A percentile compares a stretch with the other conserved stretches of the same genome.
Conservation (phyloP, 2,329 filamentous ascomycete species). For the Xylaria sp. region DNA sequence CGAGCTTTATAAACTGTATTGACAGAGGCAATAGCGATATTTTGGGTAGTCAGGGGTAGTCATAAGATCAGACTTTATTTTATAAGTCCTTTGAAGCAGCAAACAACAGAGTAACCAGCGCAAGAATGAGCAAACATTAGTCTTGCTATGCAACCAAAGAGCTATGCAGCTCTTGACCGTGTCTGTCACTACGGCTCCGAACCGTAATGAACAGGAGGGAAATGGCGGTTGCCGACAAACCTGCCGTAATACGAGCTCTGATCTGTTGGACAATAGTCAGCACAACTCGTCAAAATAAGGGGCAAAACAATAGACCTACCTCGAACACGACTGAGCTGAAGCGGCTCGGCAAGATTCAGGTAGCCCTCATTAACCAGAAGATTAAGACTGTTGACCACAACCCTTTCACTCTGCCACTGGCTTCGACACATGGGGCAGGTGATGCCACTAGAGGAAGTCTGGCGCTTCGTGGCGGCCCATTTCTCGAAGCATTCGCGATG, state of each 20-base stretch:
- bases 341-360: slow-evolving; percentile 48
- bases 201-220: not conserved
- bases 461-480: slow-evolving; percentile 47
- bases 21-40: no score
- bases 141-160: no score
- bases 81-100: no score
- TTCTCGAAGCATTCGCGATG: slow-evolving; percentile 50
- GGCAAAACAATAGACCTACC: slow-evolving; percentile 34
- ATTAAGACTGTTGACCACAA: slow-evolving; percentile 35
- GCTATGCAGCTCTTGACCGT: no score
- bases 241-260: not conserved
- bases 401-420: slow-evolving; percentile 43
- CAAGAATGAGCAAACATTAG: no score
- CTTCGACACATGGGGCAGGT: slow-evolving; percentile 60
- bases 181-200: no score
- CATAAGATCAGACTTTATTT: no score
- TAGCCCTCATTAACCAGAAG: not conserved
- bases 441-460: slow-evolving; percentile 33
- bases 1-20: no score
- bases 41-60: no score
- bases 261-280: slow-evolving; percentile 1
- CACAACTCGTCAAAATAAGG: not conserved
- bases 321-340: slow-evolving; percentile 51
- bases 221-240: not conserved
- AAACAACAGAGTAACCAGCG: no score